Percentiles rank a stretch among this genome's conserved stretches.
These are phyloP conservation scores for Fusarium paranaense DNA, from an alignment of 2,329 filamentous ascomycete species.

Conservation along the genomic window DNA sequence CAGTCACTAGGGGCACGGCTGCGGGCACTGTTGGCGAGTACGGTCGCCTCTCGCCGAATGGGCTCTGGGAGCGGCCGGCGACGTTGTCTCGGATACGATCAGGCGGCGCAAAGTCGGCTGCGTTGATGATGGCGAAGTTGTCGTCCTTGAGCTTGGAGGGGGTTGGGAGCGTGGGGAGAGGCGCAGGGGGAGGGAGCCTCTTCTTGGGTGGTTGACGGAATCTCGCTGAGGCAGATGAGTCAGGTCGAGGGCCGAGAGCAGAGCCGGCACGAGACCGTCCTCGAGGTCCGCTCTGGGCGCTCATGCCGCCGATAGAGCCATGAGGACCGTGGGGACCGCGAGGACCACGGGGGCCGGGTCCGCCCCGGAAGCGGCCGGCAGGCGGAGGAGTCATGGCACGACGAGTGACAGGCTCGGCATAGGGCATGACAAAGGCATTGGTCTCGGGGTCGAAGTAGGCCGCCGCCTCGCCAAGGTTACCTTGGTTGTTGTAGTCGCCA, in stretches of 20 bases:
- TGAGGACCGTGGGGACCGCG: constrained; percentile 54
- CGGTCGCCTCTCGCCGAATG: constrained; percentile 72
- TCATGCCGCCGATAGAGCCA: constrained; percentile 63
- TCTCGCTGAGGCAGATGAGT: constrained; percentile 71
- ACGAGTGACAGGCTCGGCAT: constrained; percentile 84
- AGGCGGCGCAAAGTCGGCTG: constrained; percentile 90
- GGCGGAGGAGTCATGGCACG: constrained; percentile 97
- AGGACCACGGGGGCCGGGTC: constrained; percentile 43
- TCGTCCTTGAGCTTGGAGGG: constrained; percentile 88
- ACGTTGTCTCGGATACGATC: constrained; percentile 73
- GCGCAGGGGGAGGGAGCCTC: constrained; percentile 74
- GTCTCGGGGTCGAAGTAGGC: constrained; percentile 74
- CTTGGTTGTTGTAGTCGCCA: constrained; percentile 76
- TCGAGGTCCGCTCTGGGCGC: constrained; percentile 58
- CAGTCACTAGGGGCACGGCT: constrained; percentile 82
- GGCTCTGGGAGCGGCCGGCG: constrained; percentile 75
- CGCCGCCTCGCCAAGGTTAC: constrained; percentile 75
- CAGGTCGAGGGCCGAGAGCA: constrained; percentile 66
- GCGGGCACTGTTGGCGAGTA: constrained; percentile 80
- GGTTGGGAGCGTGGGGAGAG: constrained; percentile 82
- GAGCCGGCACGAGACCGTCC: constrained; percentile 69
- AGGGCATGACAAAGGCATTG: constrained; percentile 82
- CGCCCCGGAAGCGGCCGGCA: constrained; percentile 59
- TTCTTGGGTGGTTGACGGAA: constrained; percentile 57
- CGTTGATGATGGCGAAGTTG: constrained; percentile 73